Evolutionary conservation across 2,329 filamentous ascomycete genomes (phyloP), one percentile per base, ranked within the genome.

Genomic region (Sclerotinia borealis): DNA sequence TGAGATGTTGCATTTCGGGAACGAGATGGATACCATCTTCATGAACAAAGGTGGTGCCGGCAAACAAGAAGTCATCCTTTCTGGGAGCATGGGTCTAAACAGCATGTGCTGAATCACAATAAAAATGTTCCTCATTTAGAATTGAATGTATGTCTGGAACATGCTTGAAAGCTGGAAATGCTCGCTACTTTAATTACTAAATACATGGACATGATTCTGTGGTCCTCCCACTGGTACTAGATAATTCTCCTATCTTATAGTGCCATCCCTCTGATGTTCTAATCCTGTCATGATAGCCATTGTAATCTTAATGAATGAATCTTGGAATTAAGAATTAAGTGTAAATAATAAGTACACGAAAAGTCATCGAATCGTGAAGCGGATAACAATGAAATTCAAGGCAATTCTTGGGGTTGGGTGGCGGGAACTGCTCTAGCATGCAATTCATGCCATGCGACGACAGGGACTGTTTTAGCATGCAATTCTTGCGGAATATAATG

Each of bases 1-100:
- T 82, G 1, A 91, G 78, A 73, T 91, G 88, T 67, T 89, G 83
- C 13, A 80, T 77, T 62, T 66, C 54, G 11, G 67, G 49, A 37
- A 63, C 36, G 3, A 58, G 54, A 29, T 59, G 39, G 25, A 62
- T 31, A 1, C 50, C 45, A 22, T 45, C 60, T 66, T 37, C 55
- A 9, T 63, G 37, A 13, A 76, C 69, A 22, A 70, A 67, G 4
- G 75, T 75, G 61, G 79, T 77, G 13, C 80, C 82, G 3, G 82
- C 77, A 61, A 84, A 77, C 10, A 82, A 72, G 5, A 83, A 73
- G 7, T 77, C 75, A 3, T 73, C 68, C 65, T 79, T 76, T 76
- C 73, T 8, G 75, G 77, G n/a, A 77, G 75, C 68, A 80, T 71
- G 1, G 77, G 76, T 22, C 77, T 75, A 65, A 76, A 79, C 49